Evolutionary conservation across 257 asterid genomes (phyloP).

Genomic region (Solanum bulbocastanum): DNA sequence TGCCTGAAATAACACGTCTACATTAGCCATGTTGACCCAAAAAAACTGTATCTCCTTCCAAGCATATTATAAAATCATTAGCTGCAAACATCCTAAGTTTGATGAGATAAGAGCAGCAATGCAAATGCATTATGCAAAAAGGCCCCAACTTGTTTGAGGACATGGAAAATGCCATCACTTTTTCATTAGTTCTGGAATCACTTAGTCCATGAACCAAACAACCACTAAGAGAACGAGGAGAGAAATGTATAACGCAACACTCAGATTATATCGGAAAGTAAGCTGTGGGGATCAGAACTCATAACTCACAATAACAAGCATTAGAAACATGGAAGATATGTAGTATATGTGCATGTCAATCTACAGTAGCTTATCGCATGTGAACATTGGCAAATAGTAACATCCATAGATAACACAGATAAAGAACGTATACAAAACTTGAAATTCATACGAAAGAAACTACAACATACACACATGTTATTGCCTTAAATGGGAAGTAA

Average conservation of each 20-base stretch:
- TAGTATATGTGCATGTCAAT: background rate
- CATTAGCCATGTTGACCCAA: background rate
- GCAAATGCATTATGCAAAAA: background rate
- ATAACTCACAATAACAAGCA: background rate
- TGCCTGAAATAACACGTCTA: slow-evolving; percentile 26
- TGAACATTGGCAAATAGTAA: background rate
- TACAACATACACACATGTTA: background rate
- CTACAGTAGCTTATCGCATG: background rate
- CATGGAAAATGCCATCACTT: background rate
- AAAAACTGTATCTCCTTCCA: background rate
- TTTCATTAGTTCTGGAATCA: background rate
- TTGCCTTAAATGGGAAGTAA: background rate
- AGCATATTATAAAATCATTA: background rate
- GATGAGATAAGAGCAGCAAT: background rate
- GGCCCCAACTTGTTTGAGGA: background rate
- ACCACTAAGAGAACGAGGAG: background rate
- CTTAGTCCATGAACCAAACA: background rate
- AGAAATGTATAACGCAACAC: background rate
- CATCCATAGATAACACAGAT: background rate
- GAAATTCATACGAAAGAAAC: background rate
- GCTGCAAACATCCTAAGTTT: background rate
- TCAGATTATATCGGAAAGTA: background rate
- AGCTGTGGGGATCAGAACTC: background rate
- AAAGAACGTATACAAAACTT: background rate
- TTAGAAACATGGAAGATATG: background rate